Percentiles rank a stretch among this genome's conserved stretches.
These are phyloP conservation scores for Favolaschia claudopus DNA, from an alignment of 768 basidiomycete species.

Conservation along the genomic window DNA sequence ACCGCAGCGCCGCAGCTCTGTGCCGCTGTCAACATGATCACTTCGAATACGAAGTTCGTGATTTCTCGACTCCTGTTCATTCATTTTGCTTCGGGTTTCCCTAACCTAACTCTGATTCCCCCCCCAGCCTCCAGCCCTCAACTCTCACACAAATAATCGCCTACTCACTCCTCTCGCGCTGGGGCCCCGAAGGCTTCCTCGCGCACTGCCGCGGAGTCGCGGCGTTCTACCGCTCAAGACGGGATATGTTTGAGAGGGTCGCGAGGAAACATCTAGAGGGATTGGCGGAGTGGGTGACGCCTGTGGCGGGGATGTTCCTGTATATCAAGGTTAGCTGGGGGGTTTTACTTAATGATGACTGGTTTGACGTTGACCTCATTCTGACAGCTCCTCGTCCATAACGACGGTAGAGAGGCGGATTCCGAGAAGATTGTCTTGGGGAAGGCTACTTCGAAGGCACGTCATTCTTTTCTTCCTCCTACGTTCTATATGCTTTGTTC, in stretches of 20 bases:
- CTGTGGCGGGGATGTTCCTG: slow-evolving; percentile 77
- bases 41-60: slow-evolving; percentile 42
- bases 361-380: slow-evolving; percentile 23
- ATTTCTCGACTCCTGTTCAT: slow-evolving; percentile 43
- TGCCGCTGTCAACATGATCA: slow-evolving; percentile 63
- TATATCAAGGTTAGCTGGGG: slow-evolving; percentile 50
- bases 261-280: slow-evolving; percentile 67
- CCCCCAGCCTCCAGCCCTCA: slow-evolving; percentile 57
- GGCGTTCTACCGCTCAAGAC: slow-evolving; percentile 60
- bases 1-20: slow-evolving; percentile 63
- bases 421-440: not conserved
- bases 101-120: not conserved
- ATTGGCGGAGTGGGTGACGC: slow-evolving; percentile 62
- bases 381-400: slow-evolving; percentile 8
- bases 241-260: slow-evolving; percentile 67
- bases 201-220: slow-evolving; percentile 63
- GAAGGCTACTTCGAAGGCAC: slow-evolving; percentile 7
- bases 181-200: slow-evolving; percentile 71
- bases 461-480: no score
- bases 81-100: not conserved
- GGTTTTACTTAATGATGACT: not conserved
- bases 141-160: slow-evolving; percentile 58
- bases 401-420: not conserved
- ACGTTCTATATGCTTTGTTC: no score
- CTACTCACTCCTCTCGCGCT: slow-evolving; percentile 53